Base-by-base conservation (phyloP, 306 rosid genomes). In the Quercus mongolica region DNA sequence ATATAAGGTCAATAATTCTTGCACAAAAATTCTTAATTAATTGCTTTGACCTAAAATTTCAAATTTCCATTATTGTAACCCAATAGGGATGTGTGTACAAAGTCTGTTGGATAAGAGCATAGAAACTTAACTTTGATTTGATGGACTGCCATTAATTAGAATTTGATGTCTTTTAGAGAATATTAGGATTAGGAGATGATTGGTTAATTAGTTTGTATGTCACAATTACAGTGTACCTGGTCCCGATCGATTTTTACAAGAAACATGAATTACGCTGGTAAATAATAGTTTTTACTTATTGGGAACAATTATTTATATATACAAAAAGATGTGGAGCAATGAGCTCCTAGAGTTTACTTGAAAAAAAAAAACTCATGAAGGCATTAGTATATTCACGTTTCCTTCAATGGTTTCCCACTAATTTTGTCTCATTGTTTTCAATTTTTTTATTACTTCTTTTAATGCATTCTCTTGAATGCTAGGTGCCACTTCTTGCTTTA, bases 1-100 rank as follows among this genome's bases (percentile, higher is more conserved):
- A 41, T 41, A 41, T 78, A 80, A 77, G 80, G 74, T 76, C 78
- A 59, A 74, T 71, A 85, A 82, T 87, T 88, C 78, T 68, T 59
- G 78, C 82, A 78, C 72, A 57, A 87, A 78, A 88, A 87, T 83
- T 83, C 81, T 75, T 83, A 71, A 80, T 59, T 59, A 59, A 11
- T 11, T 23, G 17, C 18, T 59, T 59, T 59, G 65, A 59, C 31
- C 25, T 20, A 23, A 59, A 11, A 59, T 59, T 3, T 13, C 6
- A 23, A 59, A 55, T 49, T 49, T 49, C 54, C 17, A 13, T 49
- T 13, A 49, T 49, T 3, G 5, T 49, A 49, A 49, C 54, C 17
- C 54, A 49, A 46, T 10, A 49, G 14, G 15, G 4, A 49, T 12
- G 54, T 3, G 54, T 49, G 17, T 12, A 13, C 15, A 41, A 41